These are phyloP conservation scores for Lentinus tigrinus DNA, from an alignment of 768 basidiomycete genomes.

Conservation along the genomic window DNA sequence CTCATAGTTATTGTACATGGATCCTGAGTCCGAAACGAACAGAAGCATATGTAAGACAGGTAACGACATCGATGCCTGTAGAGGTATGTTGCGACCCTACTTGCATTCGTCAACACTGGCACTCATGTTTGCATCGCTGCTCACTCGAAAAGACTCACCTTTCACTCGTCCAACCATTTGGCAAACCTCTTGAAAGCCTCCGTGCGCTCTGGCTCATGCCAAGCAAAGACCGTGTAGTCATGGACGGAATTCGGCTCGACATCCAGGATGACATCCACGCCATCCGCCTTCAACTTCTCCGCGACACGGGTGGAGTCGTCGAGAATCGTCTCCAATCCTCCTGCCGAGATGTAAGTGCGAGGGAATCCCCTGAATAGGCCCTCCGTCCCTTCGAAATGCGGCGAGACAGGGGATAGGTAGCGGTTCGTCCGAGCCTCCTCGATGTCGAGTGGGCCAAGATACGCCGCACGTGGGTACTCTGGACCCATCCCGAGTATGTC, in stretches of 20 bases:
- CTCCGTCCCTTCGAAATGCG: slow-evolving; percentile 30
- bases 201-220: slow-evolving; percentile 32
- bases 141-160: no score
- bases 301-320: slow-evolving; percentile 49
- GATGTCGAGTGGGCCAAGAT: slow-evolving; percentile 47
- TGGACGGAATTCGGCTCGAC: slow-evolving; percentile 49
- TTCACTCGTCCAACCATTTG: slow-evolving; percentile 16
- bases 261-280: slow-evolving; percentile 45
- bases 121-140: no score
- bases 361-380: slow-evolving; percentile 58
- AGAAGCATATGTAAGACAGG: no score
- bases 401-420: slow-evolving; percentile 61
- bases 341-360: slow-evolving; percentile 55
- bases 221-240: slow-evolving; percentile 20
- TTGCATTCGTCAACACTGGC: no score
- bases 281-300: slow-evolving; percentile 51
- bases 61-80: no score
- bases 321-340: slow-evolving; percentile 57
- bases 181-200: slow-evolving; percentile 20
- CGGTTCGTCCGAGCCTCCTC: slow-evolving; percentile 45
- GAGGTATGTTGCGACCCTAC: no score
- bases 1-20: no score
- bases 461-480: slow-evolving; percentile 39
- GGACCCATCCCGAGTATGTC: slow-evolving; percentile 21
- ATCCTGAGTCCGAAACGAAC: no score